These are phyloP conservation scores for Chaetomium strumarium DNA, from an alignment of 2,329 filamentous ascomycete genomes.

Conservation along the genomic window DNA sequence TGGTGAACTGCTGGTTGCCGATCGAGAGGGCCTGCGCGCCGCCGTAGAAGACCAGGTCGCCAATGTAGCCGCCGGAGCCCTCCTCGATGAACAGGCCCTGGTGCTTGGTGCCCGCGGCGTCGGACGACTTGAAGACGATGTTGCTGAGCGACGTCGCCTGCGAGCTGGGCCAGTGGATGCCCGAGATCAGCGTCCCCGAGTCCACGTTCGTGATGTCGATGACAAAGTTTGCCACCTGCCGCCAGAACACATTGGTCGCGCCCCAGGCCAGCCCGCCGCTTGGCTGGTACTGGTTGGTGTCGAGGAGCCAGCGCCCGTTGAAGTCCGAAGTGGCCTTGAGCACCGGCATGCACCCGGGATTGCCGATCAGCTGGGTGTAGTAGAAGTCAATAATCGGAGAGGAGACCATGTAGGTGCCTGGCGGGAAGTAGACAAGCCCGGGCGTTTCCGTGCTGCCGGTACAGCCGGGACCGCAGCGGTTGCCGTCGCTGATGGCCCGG, in stretches of 20 bases:
- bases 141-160: constrained; percentile 57
- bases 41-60: constrained; percentile 63
- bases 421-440: constrained; percentile 32
- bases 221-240: constrained; percentile 52
- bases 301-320: constrained; percentile 38
- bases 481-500: constrained; percentile 23
- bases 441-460: constrained; percentile 24
- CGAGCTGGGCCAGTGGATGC: constrained; percentile 63
- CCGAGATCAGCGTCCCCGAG: constrained; percentile 38
- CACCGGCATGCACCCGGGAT: constrained; percentile 52
- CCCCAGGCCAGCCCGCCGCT: constrained; percentile 38
- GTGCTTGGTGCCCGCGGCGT: constrained; percentile 41
- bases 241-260: constrained; percentile 54
- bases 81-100: constrained; percentile 55
- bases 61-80: constrained; percentile 61
- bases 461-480: constrained; percentile 25
- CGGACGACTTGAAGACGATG: constrained; percentile 47
- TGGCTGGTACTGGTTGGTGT: constrained; percentile 39
- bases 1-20: constrained; percentile 66
- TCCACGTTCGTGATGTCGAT: constrained; percentile 49
- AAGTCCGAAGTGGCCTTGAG: constrained; percentile 49
- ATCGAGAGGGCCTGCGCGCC: constrained; percentile 50
- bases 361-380: constrained; percentile 71
- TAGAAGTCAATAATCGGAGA: constrained; percentile 67
- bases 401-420: constrained; percentile 61